Conservation (phyloP, 1,284 basidiomycete genomes). For the Phellopilus nigrolimitatus region DNA sequence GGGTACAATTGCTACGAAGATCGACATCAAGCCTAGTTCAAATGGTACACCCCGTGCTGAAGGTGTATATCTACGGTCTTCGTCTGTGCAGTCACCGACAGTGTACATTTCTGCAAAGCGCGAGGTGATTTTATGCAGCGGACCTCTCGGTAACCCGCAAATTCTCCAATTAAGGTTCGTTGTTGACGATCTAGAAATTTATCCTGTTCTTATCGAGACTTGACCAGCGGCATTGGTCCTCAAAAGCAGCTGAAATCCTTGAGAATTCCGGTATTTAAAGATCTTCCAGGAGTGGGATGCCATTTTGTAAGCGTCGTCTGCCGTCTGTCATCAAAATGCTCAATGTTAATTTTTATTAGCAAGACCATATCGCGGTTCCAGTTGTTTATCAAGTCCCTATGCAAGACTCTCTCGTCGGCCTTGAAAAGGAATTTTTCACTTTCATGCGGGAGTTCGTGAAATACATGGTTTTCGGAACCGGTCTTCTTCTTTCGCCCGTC, state of each 20-base stretch:
- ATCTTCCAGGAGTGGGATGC: constrained; percentile 34
- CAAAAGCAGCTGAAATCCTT: constrained; percentile 25
- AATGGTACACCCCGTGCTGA: constrained; percentile 8
- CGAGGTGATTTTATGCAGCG: constrained; percentile 31
- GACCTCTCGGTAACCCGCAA: constrained; percentile 32
- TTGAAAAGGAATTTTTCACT: constrained; percentile 22
- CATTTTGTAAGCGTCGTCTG: constrained; percentile 23
- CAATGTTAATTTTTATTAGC: constrained; percentile 25
- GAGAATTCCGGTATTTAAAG: constrained; percentile 29
- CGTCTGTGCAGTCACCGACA: constrained; percentile 2
- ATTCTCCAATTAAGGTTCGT: constrained; percentile 33
- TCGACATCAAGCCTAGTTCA: constrained; percentile 23
- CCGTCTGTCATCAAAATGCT: not conserved
- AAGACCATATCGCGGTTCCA: constrained; percentile 32
- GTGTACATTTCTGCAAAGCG: constrained; percentile 24
- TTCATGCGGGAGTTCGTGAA: constrained; percentile 28
- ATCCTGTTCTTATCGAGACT: constrained; percentile 14
- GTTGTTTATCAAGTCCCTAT: constrained; percentile 22
- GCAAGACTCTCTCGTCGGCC: constrained; percentile 25
- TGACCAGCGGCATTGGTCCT: constrained; percentile 28
- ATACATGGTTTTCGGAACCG: constrained; percentile 29
- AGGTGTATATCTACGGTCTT: constrained; percentile 21
- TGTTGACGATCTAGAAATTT: too few species aligned
- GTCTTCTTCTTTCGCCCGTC: constrained; percentile 30
- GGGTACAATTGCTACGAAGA: constrained; percentile 24